Base-by-base conservation (phyloP, 2,329 filamentous ascomycete species). In the Venturia effusa region DNA sequence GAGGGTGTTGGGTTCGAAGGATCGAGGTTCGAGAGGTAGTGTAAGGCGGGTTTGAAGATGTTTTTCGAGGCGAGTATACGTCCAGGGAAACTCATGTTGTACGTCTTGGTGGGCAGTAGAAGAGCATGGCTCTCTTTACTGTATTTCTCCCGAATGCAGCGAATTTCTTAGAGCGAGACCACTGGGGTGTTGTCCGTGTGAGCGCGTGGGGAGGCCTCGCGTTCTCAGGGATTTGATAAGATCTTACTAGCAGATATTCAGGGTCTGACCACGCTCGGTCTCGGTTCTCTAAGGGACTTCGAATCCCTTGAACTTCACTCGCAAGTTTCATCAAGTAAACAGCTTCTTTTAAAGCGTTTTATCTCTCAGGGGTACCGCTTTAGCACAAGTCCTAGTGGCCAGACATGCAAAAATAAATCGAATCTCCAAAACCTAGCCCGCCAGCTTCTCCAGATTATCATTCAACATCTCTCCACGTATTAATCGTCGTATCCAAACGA, bases 11-110 rank as follows among this genome's bases (percentile, higher is more conserved):
- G 40, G 39, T 62, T 51, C 11, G 60, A 62, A 19, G 61, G 61
- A 19, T 51, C 45, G 62, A 67, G 68, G 62, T 71, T 68, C 66
- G 72, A 72, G 62, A 78, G 74, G 62, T 76, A 74, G 57, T 74
- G 70, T 22, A 75, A 67, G 22, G 75, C 73, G 6, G 75, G 74
- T 64, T 73, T 71, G 67, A 77, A 76, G 45, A 71, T 70, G 68
- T 71, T 72, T 6, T 66, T 68, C 30, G 68, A 39, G 13, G 51
- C 27, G 24, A 61, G 60, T 62, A 70, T 70, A 8, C 67, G 68
- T 24, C 66, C 67, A 11, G 66, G 59, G 45, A 67, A 67, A 55
- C 68, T 69, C 69, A 71, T 71, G 30, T 41, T 61, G 51, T 57
- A 22, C 15, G 15, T 57, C 27, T 7, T n/a, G 19, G 19, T 34